Conservation (phyloP, 768 basidiomycete genomes). For the Termitomyces sp. region DNA sequence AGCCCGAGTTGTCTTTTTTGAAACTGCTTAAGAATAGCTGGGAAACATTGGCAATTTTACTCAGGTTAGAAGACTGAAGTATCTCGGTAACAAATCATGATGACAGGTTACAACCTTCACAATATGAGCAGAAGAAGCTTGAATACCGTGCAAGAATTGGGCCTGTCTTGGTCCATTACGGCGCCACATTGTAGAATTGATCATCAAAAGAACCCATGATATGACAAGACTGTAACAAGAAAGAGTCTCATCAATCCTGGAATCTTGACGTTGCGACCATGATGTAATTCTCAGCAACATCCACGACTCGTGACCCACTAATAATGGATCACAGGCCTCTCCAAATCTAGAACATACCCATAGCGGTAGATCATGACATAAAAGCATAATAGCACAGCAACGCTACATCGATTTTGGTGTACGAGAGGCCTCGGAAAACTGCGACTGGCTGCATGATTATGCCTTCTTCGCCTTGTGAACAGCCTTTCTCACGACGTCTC, state of each 20-base stretch:
- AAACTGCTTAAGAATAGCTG: too few species aligned
- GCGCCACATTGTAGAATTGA: neutral
- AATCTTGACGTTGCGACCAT: too few species aligned
- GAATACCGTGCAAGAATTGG: neutral
- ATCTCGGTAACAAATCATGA: too few species aligned
- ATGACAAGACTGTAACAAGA: too few species aligned
- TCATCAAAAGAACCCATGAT: too few species aligned
- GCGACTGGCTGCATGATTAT: slow-evolving; percentile 12
- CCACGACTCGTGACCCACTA: too few species aligned
- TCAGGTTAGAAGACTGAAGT: too few species aligned
- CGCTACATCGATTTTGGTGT: slow-evolving; percentile 8
- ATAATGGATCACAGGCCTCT: neutral
- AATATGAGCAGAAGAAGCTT: neutral
- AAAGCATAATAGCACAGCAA: slow-evolving; percentile 3
- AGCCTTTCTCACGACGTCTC: slow-evolving; percentile 72
- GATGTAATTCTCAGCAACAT: too few species aligned
- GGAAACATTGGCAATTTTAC: too few species aligned
- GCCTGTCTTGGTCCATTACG: neutral
- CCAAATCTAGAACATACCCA: slow-evolving; percentile 4
- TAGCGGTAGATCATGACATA: slow-evolving; percentile 7
- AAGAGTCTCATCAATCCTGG: too few species aligned
- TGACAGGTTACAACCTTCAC: neutral
- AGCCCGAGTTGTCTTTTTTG: too few species aligned
- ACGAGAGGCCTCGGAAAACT: slow-evolving; percentile 5
- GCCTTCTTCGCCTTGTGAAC: slow-evolving; percentile 54